phyloP scores from a whole-genome alignment of 2,329 filamentous ascomycete genomes.

The Microcyclosporella mali region DNA sequence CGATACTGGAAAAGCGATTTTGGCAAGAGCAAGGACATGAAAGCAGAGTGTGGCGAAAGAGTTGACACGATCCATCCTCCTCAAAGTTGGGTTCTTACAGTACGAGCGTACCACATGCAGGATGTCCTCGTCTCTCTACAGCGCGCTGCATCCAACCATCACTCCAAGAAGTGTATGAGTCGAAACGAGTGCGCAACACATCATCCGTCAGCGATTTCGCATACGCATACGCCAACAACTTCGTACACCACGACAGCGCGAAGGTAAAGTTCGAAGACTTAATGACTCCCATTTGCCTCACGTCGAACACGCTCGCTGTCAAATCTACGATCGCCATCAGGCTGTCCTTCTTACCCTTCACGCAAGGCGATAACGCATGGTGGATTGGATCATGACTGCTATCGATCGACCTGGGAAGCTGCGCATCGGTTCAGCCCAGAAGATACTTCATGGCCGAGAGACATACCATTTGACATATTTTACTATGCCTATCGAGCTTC shows the following conservation, averaged over 20 bases:
- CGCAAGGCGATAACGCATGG: constrained; percentile 13
- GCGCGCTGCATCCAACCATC: too few species aligned
- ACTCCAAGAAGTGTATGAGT: not conserved
- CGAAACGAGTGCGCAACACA: constrained; percentile 8
- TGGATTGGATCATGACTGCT: constrained; percentile 11
- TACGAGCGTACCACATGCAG: too few species aligned
- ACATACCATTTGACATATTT: constrained; percentile 20
- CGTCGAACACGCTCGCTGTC: constrained; percentile 33
- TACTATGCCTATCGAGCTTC: constrained; percentile 24
- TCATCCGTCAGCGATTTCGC: constrained; percentile 18
- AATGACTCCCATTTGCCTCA: constrained; percentile 35
- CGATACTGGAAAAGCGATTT: too few species aligned
- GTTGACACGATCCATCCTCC: too few species aligned
- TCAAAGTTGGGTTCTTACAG: too few species aligned
- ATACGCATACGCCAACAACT: constrained; percentile 17
- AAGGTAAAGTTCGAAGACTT: constrained; percentile 32
- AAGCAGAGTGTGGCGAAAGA: too few species aligned
- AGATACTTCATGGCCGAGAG: constrained; percentile 33
- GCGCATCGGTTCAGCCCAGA: constrained; percentile 37
- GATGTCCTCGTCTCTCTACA: too few species aligned
- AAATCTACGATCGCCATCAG: constrained; percentile 34
- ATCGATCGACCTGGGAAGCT: constrained; percentile 37
- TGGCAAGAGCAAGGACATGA: too few species aligned
- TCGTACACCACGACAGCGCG: constrained; percentile 34
- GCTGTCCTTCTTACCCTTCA: constrained; percentile 28